Conservation (phyloP, 495 filamentous ascomycete species). For the Aspergillus diversus region DNA sequence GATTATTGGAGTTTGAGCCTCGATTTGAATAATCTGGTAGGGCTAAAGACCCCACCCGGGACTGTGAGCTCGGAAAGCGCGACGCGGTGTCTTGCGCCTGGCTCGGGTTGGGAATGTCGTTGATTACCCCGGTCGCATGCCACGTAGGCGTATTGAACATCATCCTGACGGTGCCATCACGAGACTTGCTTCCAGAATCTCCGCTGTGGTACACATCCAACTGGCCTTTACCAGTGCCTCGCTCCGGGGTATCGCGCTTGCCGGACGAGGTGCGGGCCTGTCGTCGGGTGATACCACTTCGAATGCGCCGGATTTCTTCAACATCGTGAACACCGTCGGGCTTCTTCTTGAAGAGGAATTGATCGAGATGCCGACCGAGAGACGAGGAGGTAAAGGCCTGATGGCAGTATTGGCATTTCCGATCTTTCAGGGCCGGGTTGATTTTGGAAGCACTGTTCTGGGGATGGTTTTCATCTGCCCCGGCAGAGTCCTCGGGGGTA, state of each 20-base stretch:
- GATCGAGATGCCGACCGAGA: conserved; percentile 87
- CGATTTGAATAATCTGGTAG: conserved; percentile 61
- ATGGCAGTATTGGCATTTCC: conserved; percentile 79
- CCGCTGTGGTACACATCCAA: conserved; percentile 29
- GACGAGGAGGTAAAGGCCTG: conserved; percentile 90
- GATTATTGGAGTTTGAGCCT: conserved; percentile 61
- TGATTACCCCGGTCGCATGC: conserved; percentile 82
- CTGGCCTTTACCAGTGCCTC: conserved; percentile 33
- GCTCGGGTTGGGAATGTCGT: conserved; percentile 63
- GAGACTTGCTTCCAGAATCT: conserved; percentile 34
- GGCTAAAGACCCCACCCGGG: conserved; percentile 49
- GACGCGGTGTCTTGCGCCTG: conserved; percentile 39
- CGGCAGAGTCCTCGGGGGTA: conserved; percentile 56
- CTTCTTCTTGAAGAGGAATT: conserved; percentile 88
- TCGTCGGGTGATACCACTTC: conserved; percentile 80
- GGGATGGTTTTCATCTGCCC: conserved; percentile 40
- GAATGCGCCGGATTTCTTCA: conserved; percentile 79
- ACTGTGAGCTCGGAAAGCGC: conserved; percentile 43
- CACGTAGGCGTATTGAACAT: conserved; percentile 68
- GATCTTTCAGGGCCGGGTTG: conserved; percentile 68
- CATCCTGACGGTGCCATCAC: conserved; percentile 50
- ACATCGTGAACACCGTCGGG: conserved; percentile 87
- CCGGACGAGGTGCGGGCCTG: conserved; percentile 67
- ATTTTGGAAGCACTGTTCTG: conserved; percentile 36
- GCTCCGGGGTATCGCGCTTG: conserved; percentile 56